phyloP scores from a whole-genome alignment of 805 yeast genomes.

The Starmerella geochares region DNA sequence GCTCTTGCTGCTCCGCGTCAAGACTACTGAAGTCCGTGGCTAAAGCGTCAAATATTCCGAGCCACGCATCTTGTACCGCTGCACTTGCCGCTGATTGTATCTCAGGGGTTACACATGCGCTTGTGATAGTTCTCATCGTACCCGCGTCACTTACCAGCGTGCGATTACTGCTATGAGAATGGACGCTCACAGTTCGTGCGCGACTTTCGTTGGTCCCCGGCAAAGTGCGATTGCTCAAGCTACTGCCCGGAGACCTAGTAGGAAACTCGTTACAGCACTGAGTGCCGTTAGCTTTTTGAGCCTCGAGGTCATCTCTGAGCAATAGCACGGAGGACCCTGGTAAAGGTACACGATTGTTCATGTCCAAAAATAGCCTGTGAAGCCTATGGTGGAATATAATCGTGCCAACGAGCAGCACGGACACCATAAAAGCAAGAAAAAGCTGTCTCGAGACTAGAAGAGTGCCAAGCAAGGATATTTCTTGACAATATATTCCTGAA shows the following conservation, averaged over 20 bases:
- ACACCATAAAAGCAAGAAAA: conserved; percentile 47
- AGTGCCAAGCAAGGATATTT: conserved; percentile 66
- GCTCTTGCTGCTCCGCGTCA: conserved; percentile 26
- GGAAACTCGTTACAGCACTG: background rate
- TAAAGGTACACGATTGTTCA: conserved; percentile 36
- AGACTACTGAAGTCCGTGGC: conserved; percentile 26
- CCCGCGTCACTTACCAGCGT: background rate
- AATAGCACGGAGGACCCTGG: background rate
- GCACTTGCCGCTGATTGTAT: background rate
- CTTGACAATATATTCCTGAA: conserved; percentile 72
- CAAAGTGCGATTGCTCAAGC: no score
- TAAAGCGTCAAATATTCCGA: conserved; percentile 25
- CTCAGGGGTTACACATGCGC: background rate
- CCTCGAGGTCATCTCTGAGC: background rate
- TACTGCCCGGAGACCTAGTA: background rate
- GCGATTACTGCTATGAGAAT: background rate
- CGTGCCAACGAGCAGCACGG: conserved; percentile 43
- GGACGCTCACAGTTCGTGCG: background rate
- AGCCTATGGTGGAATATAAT: conserved; percentile 48
- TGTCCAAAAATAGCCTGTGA: conserved; percentile 35
- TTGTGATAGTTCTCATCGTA: background rate
- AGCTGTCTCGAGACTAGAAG: conserved; percentile 49
- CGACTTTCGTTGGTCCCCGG: background rate
- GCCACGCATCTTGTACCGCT: conserved; percentile 10
- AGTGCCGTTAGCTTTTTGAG: background rate